Conservation (phyloP, 179 eudicot genomes). For the Amaranthus tricolor region DNA sequence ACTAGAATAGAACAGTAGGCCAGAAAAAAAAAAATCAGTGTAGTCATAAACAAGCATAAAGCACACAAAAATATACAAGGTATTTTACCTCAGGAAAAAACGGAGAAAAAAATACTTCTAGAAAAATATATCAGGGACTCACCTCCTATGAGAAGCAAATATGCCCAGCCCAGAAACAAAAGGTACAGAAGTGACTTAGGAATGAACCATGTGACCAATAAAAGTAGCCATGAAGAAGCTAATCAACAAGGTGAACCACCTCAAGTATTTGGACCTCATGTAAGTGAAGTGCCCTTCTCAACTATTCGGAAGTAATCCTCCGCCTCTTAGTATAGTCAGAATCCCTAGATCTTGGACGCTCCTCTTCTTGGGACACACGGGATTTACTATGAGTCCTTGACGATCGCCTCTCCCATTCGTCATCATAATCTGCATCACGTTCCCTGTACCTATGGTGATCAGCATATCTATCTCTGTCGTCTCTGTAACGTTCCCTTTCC, state of each 20-base stretch:
- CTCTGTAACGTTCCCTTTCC: slow-evolving; percentile 59
- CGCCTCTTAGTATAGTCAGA: slow-evolving; percentile 79
- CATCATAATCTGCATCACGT: slow-evolving; percentile 64
- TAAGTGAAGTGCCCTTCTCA: not conserved
- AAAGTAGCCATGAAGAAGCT: slow-evolving; percentile 23
- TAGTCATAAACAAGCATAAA: not conserved
- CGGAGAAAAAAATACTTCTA: not conserved
- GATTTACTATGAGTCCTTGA: slow-evolving; percentile 69
- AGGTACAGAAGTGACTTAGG: slow-evolving; percentile 22
- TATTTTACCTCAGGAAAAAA: not conserved
- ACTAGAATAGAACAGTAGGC: not conserved
- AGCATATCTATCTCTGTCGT: slow-evolving; percentile 59
- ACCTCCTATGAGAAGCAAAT: slow-evolving; percentile 25
- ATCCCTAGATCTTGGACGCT: slow-evolving; percentile 70
- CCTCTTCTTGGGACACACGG: slow-evolving; percentile 51
- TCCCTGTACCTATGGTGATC: slow-evolving; percentile 68
- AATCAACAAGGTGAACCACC: slow-evolving; percentile 20
- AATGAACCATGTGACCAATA: slow-evolving; percentile 18
- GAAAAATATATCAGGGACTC: slow-evolving; percentile 7
- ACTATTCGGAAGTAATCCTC: slow-evolving; percentile 56
- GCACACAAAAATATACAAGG: not conserved
- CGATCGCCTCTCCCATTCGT: slow-evolving; percentile 73
- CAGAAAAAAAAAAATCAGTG: not conserved
- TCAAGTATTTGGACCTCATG: not conserved
- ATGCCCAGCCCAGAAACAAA: slow-evolving; percentile 22